Conservation (phyloP, 495 filamentous ascomycete genomes). For the Poronia punctata region DNA sequence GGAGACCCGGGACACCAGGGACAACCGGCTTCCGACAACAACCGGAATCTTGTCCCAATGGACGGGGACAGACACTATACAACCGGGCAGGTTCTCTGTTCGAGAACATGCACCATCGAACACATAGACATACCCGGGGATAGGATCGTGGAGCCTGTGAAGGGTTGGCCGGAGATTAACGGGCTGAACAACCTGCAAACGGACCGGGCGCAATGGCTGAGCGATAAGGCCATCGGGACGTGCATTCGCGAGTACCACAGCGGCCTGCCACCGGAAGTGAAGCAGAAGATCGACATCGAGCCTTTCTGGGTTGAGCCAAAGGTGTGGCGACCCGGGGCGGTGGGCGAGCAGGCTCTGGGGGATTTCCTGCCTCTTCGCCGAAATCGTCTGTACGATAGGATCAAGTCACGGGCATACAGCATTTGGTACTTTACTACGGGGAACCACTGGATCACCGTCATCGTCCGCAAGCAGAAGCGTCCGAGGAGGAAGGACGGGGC, state of each 20-base stretch:
- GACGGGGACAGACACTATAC: neutral
- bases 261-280: conserved; percentile 3
- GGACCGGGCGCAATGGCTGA: conserved; percentile 9
- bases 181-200: conserved; percentile 16
- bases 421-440: conserved; percentile 13
- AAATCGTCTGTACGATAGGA: neutral
- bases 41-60: conserved; percentile 3
- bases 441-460: conserved; percentile 16
- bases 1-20: conserved; percentile 14
- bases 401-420: conserved; percentile 11
- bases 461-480: conserved; percentile 11
- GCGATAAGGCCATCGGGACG: conserved; percentile 13
- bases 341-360: neutral
- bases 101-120: neutral
- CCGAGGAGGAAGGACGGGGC: neutral
- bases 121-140: conserved; percentile 8
- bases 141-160: neutral
- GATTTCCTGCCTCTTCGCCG: neutral
- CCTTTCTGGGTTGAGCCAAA: neutral
- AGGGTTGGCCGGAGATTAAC: conserved; percentile 13
- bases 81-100: conserved; percentile 4
- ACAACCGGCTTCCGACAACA: conserved; percentile 1
- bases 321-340: conserved; percentile 1
- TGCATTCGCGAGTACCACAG: conserved; percentile 6
- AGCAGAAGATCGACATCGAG: conserved; percentile 6